Percentiles rank a stretch among this genome's conserved stretches.
phyloP scores from a whole-genome alignment of 768 basidiomycete genomes.

The Termitomyces bulborhizus region DNA sequence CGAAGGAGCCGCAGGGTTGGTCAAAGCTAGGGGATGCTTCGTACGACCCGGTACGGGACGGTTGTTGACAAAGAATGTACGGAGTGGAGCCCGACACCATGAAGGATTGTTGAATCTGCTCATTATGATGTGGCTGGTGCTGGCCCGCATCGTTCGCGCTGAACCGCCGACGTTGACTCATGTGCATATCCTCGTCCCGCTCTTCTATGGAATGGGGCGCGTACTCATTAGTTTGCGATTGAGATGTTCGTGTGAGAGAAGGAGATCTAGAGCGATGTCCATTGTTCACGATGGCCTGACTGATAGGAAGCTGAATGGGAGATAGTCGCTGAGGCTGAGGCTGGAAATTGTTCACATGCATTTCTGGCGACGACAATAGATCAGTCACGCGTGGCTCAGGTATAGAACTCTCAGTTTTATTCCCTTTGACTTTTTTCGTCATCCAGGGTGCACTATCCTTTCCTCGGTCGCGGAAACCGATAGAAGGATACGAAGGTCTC shows the following conservation, averaged over 20 bases:
- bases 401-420: not conserved
- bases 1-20: slow-evolving; percentile 12
- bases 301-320: not conserved
- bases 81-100: not conserved
- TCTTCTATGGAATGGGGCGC: slow-evolving; percentile 11
- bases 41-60: slow-evolving; percentile 16
- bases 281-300: not conserved
- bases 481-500: slow-evolving; percentile 33
- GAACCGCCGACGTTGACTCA: slow-evolving; percentile 13
- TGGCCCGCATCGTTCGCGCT: slow-evolving; percentile 14
- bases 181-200: slow-evolving; percentile 3
- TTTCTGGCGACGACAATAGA: not conserved
- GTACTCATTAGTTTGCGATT: slow-evolving; percentile 14
- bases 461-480: slow-evolving; percentile 42
- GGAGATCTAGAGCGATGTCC: slow-evolving; percentile 22
- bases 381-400: not conserved
- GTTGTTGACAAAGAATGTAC: slow-evolving; percentile 9
- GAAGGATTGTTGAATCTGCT: slow-evolving; percentile 9
- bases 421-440: slow-evolving; percentile 5
- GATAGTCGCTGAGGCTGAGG: slow-evolving; percentile 5
- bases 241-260: slow-evolving; percentile 15
- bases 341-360: not conserved
- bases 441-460: slow-evolving; percentile 21
- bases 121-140: slow-evolving; percentile 16
- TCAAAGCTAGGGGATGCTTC: slow-evolving; percentile 16